Conservation (phyloP, 1,139 yeast species). For the Saccharomyces hybrid region DNA sequence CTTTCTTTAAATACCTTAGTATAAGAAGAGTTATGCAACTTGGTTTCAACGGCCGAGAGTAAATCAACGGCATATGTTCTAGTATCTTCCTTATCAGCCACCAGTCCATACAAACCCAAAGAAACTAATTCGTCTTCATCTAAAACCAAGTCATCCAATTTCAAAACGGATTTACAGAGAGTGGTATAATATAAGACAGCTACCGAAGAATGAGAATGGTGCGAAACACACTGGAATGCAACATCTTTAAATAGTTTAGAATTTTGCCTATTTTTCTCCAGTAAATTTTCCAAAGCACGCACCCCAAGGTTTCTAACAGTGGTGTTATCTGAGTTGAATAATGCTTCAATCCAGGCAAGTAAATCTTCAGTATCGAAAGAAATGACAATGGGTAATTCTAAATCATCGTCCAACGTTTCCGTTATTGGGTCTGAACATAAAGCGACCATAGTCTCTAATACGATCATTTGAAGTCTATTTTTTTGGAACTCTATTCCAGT, state of each 20-base stretch:
- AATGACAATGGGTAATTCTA: slow-evolving; percentile 36
- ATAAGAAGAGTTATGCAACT: slow-evolving; percentile 30
- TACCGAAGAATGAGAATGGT: slow-evolving; percentile 44
- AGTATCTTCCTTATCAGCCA: slow-evolving; percentile 28
- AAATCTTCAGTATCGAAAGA: slow-evolving; percentile 66
- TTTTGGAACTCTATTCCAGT: slow-evolving; percentile 83
- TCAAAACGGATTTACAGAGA: slow-evolving; percentile 48
- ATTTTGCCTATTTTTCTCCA: slow-evolving; percentile 52
- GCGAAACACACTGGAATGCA: slow-evolving; percentile 59
- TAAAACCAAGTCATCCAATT: slow-evolving; percentile 23
- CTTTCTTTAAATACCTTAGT: slow-evolving; percentile 32
- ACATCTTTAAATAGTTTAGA: slow-evolving; percentile 55
- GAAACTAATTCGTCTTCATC: slow-evolving; percentile 32
- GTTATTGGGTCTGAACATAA: slow-evolving; percentile 62
- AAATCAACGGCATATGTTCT: slow-evolving; percentile 31
- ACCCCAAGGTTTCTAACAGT: slow-evolving; percentile 58
- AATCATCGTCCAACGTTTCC: slow-evolving; percentile 40
- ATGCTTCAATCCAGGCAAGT: slow-evolving; percentile 69
- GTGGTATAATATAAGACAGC: slow-evolving; percentile 64
- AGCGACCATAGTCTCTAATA: slow-evolving; percentile 78
- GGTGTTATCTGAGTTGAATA: slow-evolving; percentile 54
- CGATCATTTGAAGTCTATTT: slow-evolving; percentile 59
- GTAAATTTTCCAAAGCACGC: slow-evolving; percentile 61
- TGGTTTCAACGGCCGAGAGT: slow-evolving; percentile 29
- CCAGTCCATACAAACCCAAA: slow-evolving; percentile 30